Conservation (phyloP, 768 basidiomycete genomes). For the Agaricus blazei region DNA sequence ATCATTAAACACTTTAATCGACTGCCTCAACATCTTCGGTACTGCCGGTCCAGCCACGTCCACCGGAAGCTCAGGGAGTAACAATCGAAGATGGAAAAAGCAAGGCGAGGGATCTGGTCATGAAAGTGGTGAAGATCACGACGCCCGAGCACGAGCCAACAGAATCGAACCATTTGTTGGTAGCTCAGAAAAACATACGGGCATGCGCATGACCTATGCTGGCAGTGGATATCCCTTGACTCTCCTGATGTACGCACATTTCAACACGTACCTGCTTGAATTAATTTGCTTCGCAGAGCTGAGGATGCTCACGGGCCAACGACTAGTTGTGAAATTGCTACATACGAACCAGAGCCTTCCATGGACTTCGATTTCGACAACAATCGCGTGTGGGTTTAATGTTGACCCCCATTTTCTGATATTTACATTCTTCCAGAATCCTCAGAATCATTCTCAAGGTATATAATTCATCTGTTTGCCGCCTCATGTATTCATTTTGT, state of each 20-base stretch:
- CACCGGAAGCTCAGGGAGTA: conserved; percentile 15
- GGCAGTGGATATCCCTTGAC: conserved; percentile 77
- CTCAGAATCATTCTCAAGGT: conserved; percentile 87
- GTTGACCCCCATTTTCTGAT: background rate
- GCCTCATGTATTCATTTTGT: background rate
- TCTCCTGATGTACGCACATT: conserved; percentile 60
- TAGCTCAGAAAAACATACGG: conserved; percentile 61
- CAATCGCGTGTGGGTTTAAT: conserved; percentile 45
- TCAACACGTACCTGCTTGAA: background rate
- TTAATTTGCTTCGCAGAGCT: conserved; percentile 35
- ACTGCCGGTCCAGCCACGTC: conserved; percentile 51
- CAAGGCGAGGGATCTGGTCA: conserved; percentile 43
- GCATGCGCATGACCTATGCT: conserved; percentile 80
- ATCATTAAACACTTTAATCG: conserved; percentile 76
- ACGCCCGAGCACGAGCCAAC: conserved; percentile 31
- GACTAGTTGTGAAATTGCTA: conserved; percentile 82
- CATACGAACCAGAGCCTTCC: conserved; percentile 78
- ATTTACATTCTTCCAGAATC: conserved; percentile 35
- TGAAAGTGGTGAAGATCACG: conserved; percentile 32
- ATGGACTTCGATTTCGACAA: conserved; percentile 77
- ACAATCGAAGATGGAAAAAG: conserved; percentile 45
- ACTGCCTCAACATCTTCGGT: conserved; percentile 92
- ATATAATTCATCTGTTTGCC: conserved; percentile 9
- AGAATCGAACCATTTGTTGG: conserved; percentile 54
- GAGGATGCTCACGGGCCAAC: conserved; percentile 80